phyloP scores from a whole-genome alignment of 2,329 filamentous ascomycete genomes.

The Zalaria obscura region DNA sequence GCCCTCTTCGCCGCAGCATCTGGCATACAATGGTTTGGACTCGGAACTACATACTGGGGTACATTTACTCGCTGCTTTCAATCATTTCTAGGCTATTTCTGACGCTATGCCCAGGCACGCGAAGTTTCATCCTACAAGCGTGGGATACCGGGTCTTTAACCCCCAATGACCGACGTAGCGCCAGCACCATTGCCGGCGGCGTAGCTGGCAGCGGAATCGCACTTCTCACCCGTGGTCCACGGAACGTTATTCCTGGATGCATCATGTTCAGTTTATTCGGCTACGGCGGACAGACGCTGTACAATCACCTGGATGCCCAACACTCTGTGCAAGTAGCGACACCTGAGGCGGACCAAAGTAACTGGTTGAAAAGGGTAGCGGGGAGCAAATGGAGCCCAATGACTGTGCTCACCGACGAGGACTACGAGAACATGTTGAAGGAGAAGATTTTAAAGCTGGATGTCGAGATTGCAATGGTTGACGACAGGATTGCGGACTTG shows the following conservation, averaged over 20 bases:
- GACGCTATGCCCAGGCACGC: constrained; percentile 6
- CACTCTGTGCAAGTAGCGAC: constrained; percentile 17
- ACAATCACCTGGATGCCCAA: constrained; percentile 37
- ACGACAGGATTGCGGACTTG: constrained; percentile 54
- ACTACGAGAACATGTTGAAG: constrained; percentile 56
- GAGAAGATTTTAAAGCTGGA: constrained; percentile 60
- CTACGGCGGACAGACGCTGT: constrained; percentile 40
- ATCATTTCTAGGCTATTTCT: background rate
- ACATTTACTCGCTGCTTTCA: constrained; percentile 16
- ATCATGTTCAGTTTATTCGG: constrained; percentile 46
- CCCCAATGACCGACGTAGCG: constrained; percentile 45
- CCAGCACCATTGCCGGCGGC: constrained; percentile 57
- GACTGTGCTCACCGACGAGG: constrained; percentile 53
- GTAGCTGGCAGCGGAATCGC: constrained; percentile 45
- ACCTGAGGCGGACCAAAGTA: constrained; percentile 18
- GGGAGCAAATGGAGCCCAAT: constrained; percentile 60
- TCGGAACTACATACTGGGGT: constrained; percentile 69
- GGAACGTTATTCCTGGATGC: constrained; percentile 39
- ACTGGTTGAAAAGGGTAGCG: constrained; percentile 34
- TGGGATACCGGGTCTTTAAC: constrained; percentile 31
- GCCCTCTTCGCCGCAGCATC: constrained; percentile 57
- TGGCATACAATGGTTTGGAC: constrained; percentile 66
- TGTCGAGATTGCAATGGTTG: constrained; percentile 62
- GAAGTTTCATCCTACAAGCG: constrained; percentile 18
- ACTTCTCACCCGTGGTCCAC: constrained; percentile 42